A percentile compares a stretch with the other conserved stretches of the same genome.
These are phyloP conservation scores for Pseudophaeomoniella oleicola DNA, from an alignment of 2,329 filamentous ascomycete species.

Conservation along the genomic window DNA sequence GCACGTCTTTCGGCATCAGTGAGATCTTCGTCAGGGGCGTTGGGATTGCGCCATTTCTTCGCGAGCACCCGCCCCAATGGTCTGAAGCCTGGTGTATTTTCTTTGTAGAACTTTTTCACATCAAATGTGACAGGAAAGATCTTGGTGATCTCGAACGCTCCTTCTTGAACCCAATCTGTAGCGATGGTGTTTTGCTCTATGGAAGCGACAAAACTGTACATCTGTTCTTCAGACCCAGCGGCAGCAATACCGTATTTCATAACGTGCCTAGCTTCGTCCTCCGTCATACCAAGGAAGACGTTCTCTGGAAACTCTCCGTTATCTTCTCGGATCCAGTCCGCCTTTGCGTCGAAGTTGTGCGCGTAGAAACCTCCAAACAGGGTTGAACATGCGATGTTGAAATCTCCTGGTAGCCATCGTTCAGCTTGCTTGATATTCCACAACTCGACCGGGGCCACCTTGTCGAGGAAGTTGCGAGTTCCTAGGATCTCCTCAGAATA, in stretches of 20 bases:
- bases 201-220: slow-evolving; percentile 21
- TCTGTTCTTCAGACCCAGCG: slow-evolving; percentile 25
- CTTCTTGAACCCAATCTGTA: slow-evolving; percentile 30
- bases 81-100: slow-evolving; percentile 26
- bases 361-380: slow-evolving; percentile 47
- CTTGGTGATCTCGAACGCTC: slow-evolving; percentile 45
- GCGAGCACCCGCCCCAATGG: slow-evolving; percentile 40
- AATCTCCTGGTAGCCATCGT: slow-evolving; percentile 52
- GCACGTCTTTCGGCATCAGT: slow-evolving; percentile 15
- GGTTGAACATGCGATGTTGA: slow-evolving; percentile 61
- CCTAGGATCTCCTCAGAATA: slow-evolving; percentile 51
- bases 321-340: slow-evolving; percentile 22
- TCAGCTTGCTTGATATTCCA: slow-evolving; percentile 40
- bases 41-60: slow-evolving; percentile 32
- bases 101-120: slow-evolving; percentile 32
- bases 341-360: slow-evolving; percentile 22
- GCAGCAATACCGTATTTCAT: slow-evolving; percentile 36
- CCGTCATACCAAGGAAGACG: slow-evolving; percentile 23
- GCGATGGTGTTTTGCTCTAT: slow-evolving; percentile 19
- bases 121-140: slow-evolving; percentile 33
- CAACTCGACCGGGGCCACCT: slow-evolving; percentile 51
- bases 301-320: slow-evolving; percentile 12
- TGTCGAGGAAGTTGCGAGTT: slow-evolving; percentile 52
- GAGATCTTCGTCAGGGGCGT: slow-evolving; percentile 22
- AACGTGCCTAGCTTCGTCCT: slow-evolving; percentile 32